These are phyloP conservation scores for Byssothecium circinans DNA, from an alignment of 2,329 filamentous ascomycete species.

Conservation along the genomic window DNA sequence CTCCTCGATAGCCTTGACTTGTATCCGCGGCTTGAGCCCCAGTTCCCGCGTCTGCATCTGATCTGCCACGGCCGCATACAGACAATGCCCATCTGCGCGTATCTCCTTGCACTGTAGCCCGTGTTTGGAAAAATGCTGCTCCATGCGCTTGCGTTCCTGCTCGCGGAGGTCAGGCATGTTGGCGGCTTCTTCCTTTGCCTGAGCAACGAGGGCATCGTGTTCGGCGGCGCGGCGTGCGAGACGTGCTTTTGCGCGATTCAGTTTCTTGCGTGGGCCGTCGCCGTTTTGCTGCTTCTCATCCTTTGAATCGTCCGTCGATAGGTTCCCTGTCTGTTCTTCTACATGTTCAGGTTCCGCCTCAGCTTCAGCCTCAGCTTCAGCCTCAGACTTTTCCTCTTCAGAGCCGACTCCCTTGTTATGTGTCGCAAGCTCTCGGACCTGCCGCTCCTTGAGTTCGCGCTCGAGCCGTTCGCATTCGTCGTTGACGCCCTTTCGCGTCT, in stretches of 20 bases:
- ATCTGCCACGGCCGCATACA: slow-evolving; percentile 89
- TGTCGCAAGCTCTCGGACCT: slow-evolving; percentile 54
- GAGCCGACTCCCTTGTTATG: slow-evolving; percentile 35
- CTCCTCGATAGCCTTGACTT: slow-evolving; percentile 24
- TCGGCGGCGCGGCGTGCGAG: slow-evolving; percentile 87
- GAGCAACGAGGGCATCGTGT: slow-evolving; percentile 66
- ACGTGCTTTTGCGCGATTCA: slow-evolving; percentile 88
- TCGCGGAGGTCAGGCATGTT: slow-evolving; percentile 44
- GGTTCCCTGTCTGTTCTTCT: slow-evolving; percentile 15
- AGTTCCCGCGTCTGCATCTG: slow-evolving; percentile 62
- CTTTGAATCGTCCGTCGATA: slow-evolving; percentile 15
- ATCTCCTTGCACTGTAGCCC: slow-evolving; percentile 76
- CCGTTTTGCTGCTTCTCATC: slow-evolving; percentile 4
- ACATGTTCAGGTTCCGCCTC: slow-evolving; percentile 9
- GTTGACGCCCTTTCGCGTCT: slow-evolving; percentile 62
- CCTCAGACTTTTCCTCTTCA: slow-evolving; percentile 8
- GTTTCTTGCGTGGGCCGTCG: slow-evolving; percentile 62
- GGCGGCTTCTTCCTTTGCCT: slow-evolving; percentile 73
- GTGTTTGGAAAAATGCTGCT: slow-evolving; percentile 63
- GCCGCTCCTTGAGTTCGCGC: slow-evolving; percentile 57
- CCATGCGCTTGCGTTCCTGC: slow-evolving; percentile 61
- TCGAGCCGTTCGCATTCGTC: slow-evolving; percentile 65
- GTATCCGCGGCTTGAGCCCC: slow-evolving; percentile 39
- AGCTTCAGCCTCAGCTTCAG: slow-evolving; percentile 8
- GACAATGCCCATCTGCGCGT: slow-evolving; percentile 87